Evolutionary conservation across 1,139 yeast genomes (phyloP).

Genomic region (Debaryomyces udenii): DNA sequence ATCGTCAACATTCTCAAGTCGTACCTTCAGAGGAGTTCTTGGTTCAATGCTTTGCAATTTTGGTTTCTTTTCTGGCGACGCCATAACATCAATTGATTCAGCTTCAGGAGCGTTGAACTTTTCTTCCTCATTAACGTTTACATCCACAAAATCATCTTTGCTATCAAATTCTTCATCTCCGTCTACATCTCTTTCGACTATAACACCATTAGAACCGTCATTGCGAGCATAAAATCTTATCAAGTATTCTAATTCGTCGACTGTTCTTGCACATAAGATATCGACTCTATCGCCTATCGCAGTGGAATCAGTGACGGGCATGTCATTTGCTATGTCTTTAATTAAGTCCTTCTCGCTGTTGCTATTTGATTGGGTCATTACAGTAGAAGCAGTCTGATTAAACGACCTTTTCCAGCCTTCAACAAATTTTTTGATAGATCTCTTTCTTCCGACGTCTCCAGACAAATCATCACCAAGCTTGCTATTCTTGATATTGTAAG

Average conservation of each 20-base stretch:
- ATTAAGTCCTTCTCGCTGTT: slow-evolving; percentile 6
- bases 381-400: slow-evolving; percentile 14
- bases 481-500: slow-evolving; percentile 2
- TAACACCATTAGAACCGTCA: slow-evolving; percentile 25
- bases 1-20: slow-evolving; percentile 13
- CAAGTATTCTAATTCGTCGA: slow-evolving; percentile 66
- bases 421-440: slow-evolving; percentile 42
- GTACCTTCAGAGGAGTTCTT: slow-evolving; percentile 1
- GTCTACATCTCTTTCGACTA: slow-evolving; percentile 21
- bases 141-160: slow-evolving; percentile 20
- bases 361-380: neutral
- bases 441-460: slow-evolving; percentile 33
- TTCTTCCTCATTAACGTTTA: slow-evolving; percentile 14
- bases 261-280: slow-evolving; percentile 74
- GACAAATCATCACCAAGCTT: slow-evolving; percentile 11
- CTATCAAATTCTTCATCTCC: slow-evolving; percentile 4
- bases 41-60: slow-evolving; percentile 10
- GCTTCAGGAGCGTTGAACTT: neutral
- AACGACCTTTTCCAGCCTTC: slow-evolving; percentile 46
- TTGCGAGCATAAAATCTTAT: slow-evolving; percentile 38
- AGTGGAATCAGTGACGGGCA: slow-evolving; percentile 13
- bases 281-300: slow-evolving; percentile 58
- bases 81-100: slow-evolving; percentile 15
- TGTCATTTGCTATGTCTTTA: slow-evolving; percentile 3
- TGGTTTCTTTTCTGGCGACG: slow-evolving; percentile 20